Conservation (phyloP, 129 eudicot genomes). For the Oenanthe sinensis region DNA sequence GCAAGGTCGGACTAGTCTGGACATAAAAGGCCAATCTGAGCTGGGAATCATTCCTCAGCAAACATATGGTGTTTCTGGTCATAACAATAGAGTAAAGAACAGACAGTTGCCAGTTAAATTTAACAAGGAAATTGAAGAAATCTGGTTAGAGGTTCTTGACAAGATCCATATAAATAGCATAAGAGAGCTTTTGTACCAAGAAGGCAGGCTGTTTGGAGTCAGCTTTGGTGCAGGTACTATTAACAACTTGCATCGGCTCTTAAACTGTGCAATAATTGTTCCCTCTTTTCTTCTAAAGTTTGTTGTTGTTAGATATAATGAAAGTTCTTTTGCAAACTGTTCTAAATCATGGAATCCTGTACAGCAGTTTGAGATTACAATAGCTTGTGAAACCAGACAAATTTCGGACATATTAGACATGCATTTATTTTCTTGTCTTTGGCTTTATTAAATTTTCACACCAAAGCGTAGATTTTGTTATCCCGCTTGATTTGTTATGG, state of each 20-base stretch:
- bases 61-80: conserved; percentile 7
- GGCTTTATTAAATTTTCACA: neutral
- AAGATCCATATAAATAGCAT: conserved; percentile 56
- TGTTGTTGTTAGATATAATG: neutral
- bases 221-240: conserved; percentile 70
- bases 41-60: conserved; percentile 15
- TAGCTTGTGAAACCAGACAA: conserved; percentile 1
- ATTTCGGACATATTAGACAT: conserved; percentile 15
- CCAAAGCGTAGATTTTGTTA: neutral
- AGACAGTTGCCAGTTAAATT: conserved; percentile 14
- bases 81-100: conserved; percentile 14
- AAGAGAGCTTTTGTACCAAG: conserved; percentile 69
- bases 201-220: conserved; percentile 72
- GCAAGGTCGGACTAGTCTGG: conserved; percentile 25
- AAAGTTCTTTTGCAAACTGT: neutral
- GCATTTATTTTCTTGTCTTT: neutral
- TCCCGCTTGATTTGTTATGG: neutral
- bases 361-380: neutral
- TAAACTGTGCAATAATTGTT: conserved; percentile 1
- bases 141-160: conserved; percentile 81
- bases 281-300: neutral
- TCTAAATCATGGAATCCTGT: neutral
- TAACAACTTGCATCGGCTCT: neutral
- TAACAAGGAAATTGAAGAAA: conserved; percentile 54
- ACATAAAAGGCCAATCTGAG: conserved; percentile 21